Evolutionary conservation across 768 basidiomycete species (phyloP), one percentile per base, ranked within the genome.

Genomic region (Phlebiopsis flavidoalba): DNA sequence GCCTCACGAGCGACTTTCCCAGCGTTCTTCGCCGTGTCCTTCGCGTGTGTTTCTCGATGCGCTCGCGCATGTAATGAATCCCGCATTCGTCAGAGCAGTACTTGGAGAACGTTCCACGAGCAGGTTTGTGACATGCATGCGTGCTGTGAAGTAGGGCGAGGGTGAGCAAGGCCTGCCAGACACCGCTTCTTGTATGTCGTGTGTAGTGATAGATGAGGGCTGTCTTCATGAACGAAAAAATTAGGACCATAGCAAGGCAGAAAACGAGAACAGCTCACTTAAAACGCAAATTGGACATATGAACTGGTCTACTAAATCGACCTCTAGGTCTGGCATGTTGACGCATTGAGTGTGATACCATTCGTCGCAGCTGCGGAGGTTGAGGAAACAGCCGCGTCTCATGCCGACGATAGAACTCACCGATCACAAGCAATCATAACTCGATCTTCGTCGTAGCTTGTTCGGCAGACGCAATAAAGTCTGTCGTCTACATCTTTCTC

Each of bases 371-470:
- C 93, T 94, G 59, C 14, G 49, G 8, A 17, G 35, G 37, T 17
- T 36, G 19, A 37, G 35, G 21, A 19, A 37, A 21, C n/a, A 15
- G 5, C 1, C 4, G 17, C 1, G 7, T 11, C 21, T 8, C 31
- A 11, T 8, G 31, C 5, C 17, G 15, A 14, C 35, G 1, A n/a
- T 43, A 37, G 21, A 54, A 71, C 89, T 57, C 65, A 93, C 92
- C 86, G 82, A 76, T 96, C 94, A 69, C 94, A 96, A 26, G 91
- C 94, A 71, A 96, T 94, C 94, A 96, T 96, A 62, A 88, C 81
- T 55, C 83, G 79, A 69, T 93, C 91, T 70, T 93, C 89, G 64
- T 96, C 90, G 64, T 96, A 95, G 65, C 78, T 82, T 21, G 88
- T 91, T 73, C 90, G 85, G 77, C 94, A 97, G 14, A 96, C 77